Conservation (phyloP, 768 basidiomycete genomes). For the Kwoniella sp. region DNA sequence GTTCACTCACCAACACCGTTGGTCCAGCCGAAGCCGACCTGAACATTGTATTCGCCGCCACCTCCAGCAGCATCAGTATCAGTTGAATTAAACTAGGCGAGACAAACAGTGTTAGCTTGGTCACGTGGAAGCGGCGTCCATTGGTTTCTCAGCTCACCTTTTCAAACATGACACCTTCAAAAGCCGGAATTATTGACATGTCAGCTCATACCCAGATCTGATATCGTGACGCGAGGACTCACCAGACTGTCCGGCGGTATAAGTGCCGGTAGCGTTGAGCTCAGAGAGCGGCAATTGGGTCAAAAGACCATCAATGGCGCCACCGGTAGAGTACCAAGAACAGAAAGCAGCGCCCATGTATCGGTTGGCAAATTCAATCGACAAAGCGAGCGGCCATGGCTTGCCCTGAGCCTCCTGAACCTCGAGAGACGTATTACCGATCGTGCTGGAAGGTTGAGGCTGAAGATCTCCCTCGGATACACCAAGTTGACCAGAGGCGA, state of each 20-base stretch:
- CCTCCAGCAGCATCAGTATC: constrained; percentile 62
- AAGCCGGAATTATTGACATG: too few relatives aligned
- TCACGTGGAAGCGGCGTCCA: not conserved
- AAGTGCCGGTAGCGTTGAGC: constrained; percentile 49
- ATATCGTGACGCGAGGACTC: too few relatives aligned
- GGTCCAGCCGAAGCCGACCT: constrained; percentile 60
- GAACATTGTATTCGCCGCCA: constrained; percentile 69
- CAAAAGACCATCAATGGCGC: constrained; percentile 71
- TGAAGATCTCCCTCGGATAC: constrained; percentile 71
- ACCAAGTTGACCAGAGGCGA: constrained; percentile 80
- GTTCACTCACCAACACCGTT: constrained; percentile 51
- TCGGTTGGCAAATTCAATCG: constrained; percentile 77
- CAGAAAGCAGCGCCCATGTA: constrained; percentile 81
- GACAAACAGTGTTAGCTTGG: not conserved
- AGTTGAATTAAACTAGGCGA: constrained; percentile 67
- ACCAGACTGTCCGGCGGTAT: constrained; percentile 32
- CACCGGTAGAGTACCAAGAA: constrained; percentile 87
- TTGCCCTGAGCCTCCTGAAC: constrained; percentile 61
- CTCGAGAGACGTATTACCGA: constrained; percentile 61
- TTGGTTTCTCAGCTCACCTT: constrained; percentile 62
- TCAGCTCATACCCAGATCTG: too few relatives aligned
- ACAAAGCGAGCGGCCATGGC: constrained; percentile 60
- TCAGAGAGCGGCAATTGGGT: constrained; percentile 63
- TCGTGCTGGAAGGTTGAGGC: constrained; percentile 62
- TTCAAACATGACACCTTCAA: constrained; percentile 57